Evolutionary conservation across 2,329 filamentous ascomycete species (phyloP).

Genomic region (Colletotrichum sublineola): DNA sequence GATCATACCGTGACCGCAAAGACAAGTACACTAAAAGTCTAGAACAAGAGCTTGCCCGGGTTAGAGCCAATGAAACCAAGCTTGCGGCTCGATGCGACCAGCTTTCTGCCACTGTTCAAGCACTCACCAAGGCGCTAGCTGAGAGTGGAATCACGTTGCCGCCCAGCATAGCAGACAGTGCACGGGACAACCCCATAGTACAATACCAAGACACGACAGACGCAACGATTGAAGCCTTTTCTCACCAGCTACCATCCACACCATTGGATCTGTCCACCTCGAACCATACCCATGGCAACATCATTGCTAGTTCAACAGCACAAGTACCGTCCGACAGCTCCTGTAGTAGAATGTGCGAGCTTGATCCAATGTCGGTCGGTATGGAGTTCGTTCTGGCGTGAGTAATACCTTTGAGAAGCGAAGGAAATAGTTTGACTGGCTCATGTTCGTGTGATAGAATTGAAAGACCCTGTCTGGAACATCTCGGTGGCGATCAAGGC

Average conservation of each 20-base stretch:
- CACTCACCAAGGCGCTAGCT: conserved; percentile 38
- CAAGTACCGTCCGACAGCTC: neutral
- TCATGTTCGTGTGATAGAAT: conserved; percentile 41
- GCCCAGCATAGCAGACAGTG: neutral
- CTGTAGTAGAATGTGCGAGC: conserved; percentile 42
- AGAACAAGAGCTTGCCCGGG: conserved; percentile 45
- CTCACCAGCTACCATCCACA: neutral
- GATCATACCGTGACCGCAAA: conserved; percentile 50
- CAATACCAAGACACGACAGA: neutral
- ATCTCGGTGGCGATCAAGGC: conserved; percentile 46
- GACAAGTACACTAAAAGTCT: conserved; percentile 48
- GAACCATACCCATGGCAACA: no score
- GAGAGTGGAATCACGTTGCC: conserved; percentile 41
- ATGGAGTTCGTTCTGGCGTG: conserved; percentile 54
- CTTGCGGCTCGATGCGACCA: conserved; percentile 43
- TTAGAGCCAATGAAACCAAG: conserved; percentile 44
- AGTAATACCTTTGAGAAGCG: neutral
- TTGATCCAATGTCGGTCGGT: conserved; percentile 45
- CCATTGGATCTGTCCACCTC: neutral
- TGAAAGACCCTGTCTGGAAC: conserved; percentile 48
- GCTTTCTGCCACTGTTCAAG: conserved; percentile 42
- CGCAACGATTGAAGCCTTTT: neutral
- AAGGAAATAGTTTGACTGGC: neutral
- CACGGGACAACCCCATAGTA: neutral
- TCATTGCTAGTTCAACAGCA: no score